Percentiles rank a stretch among this genome's conserved stretches.
phyloP scores from a whole-genome alignment of 2,329 filamentous ascomycete species.

The Epichloe gansuensis region DNA sequence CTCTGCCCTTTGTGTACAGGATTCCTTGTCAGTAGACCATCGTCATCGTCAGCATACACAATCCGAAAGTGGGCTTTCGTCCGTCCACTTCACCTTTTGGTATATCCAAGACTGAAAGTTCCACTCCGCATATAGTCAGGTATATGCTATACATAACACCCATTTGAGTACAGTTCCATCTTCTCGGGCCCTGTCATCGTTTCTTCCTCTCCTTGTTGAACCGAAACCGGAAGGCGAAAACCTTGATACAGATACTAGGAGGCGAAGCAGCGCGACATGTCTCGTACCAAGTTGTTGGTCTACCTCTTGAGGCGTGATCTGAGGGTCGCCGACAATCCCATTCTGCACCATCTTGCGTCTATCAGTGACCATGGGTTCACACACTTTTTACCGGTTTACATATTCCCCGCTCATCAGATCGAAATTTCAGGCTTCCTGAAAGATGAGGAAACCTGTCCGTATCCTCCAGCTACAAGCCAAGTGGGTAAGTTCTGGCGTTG shows the following conservation, averaged over 20 bases:
- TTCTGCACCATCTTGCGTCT: conserved; percentile 46
- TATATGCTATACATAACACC: background rate
- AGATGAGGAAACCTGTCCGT: conserved; percentile 43
- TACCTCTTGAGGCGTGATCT: conserved; percentile 64
- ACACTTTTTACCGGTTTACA: conserved; percentile 58
- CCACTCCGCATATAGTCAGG: background rate
- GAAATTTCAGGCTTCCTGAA: conserved; percentile 64
- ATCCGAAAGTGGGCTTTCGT: background rate
- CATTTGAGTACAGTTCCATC: no score
- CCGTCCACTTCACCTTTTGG: background rate
- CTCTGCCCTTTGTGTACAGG: background rate
- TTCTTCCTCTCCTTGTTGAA: background rate
- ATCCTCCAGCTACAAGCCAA: conserved; percentile 53
- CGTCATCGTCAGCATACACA: background rate
- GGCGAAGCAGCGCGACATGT: conserved; percentile 14
- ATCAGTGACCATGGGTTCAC: conserved; percentile 41
- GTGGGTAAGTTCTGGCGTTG: conserved; percentile 60
- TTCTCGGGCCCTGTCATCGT: background rate
- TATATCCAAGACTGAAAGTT: background rate
- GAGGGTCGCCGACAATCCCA: conserved; percentile 60
- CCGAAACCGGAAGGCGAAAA: background rate
- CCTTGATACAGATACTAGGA: background rate
- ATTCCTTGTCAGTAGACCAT: background rate
- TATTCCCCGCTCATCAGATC: conserved; percentile 57
- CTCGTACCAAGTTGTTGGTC: conserved; percentile 42